These are phyloP conservation scores for Fusarium virguliforme DNA, from an alignment of 2,329 filamentous ascomycete genomes.

Conservation along the genomic window DNA sequence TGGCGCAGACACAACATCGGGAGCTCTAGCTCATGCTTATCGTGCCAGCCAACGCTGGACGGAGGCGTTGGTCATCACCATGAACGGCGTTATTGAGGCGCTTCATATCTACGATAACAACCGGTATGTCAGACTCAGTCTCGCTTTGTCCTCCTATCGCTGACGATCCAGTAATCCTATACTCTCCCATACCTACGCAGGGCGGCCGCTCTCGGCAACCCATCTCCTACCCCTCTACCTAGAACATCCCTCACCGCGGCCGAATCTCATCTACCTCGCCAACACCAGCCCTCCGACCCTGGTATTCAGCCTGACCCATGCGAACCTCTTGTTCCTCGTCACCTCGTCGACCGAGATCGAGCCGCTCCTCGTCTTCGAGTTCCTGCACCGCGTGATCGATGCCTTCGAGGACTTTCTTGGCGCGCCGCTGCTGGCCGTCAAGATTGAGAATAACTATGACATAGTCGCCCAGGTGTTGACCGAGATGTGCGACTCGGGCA, in stretches of 20 bases:
- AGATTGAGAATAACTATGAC: conserved; percentile 93
- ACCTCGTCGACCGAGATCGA: conserved; percentile 90
- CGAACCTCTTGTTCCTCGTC: conserved; percentile 87
- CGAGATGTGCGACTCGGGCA: conserved; percentile 96
- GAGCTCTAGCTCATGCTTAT: conserved; percentile 36
- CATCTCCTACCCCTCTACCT: conserved; percentile 90
- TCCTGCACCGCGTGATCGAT: conserved; percentile 93
- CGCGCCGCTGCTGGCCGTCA: conserved; percentile 85
- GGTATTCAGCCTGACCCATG: conserved; percentile 89
- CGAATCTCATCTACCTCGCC: conserved; percentile 88
- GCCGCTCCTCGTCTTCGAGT: conserved; percentile 91
- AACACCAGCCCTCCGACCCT: conserved; percentile 88
- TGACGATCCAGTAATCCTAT: conserved; percentile 77
- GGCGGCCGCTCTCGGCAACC: conserved; percentile 82
- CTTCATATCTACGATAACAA: conserved; percentile 98
- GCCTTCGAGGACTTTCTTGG: conserved; percentile 95
- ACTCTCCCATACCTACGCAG: conserved; percentile 90
- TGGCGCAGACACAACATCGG: conserved; percentile 27
- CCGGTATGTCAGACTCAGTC: conserved; percentile 70
- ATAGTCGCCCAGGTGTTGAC: conserved; percentile 92
- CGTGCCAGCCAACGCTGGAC: conserved; percentile 45
- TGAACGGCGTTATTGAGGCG: conserved; percentile 93
- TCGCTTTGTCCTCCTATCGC: conserved; percentile 43
- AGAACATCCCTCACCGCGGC: conserved; percentile 83
- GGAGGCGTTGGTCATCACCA: conserved; percentile 64